Evolutionary conservation across 768 basidiomycete species (phyloP), one percentile per base, ranked within the genome.

Genomic region (Candolleomyces eurysporus): DNA sequence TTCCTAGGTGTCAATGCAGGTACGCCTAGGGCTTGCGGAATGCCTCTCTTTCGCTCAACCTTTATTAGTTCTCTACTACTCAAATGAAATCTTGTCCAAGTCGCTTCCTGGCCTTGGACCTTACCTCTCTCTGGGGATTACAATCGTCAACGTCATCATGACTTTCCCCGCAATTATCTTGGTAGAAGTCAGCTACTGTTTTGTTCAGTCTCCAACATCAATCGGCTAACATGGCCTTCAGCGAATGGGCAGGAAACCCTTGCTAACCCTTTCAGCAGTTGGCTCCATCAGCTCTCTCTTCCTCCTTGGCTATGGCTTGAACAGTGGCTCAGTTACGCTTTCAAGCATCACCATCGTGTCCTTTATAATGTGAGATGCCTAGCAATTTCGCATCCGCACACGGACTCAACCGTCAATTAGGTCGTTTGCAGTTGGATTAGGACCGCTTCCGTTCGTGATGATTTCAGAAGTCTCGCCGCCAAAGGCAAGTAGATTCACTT

Each of bases 401-500:
- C 54, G 61, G 1, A 48, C n/a, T 58, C 13, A 55, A 43, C 17
- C 13, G 48, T 6, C 43, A 61, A 51, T 10, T 61, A 92, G 91
- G 74, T 90, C 92, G 0, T 98, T 96, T 73, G 92, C 95, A 1
- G 75, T 90, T 39, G 96, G 96, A 2, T 80, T 98, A 17, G 96
- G 96, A 0, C 95, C 96, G 2, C 77, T 98, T 39, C 96, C 96
- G 0, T 98, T 95, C 69, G 86, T 98, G 43, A 88, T 98, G 72
- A 87, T 96, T 36, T 87, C 94, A 16, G 95, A 98, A 69, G 86
- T 97, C 21, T 89, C 94, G 2, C 94, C 94, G 1, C 73, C 82
- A 54, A 82, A 90, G 67, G 93, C 90, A 71, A 63, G 91, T 46
- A 57, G 22, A 4, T 21, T 58, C 36, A 19, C 1, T 56, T 32